Evolutionary conservation across 495 filamentous ascomycete species (phyloP).

Genomic region (Neurospora sp.): DNA sequence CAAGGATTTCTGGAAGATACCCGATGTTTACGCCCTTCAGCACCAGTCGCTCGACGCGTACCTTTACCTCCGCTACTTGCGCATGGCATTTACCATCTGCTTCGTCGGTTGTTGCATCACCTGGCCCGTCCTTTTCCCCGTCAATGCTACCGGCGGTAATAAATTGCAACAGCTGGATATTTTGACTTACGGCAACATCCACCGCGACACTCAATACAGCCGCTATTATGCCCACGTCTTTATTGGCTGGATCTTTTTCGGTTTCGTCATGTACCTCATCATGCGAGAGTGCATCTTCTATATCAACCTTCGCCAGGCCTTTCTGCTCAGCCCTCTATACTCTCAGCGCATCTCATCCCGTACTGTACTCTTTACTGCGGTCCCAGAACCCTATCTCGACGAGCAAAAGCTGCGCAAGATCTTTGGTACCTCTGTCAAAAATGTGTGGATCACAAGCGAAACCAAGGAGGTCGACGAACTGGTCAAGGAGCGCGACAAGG

Average conservation of each 20-base stretch:
- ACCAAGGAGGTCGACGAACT: constrained; percentile 72
- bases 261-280: constrained; percentile 80
- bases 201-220: constrained; percentile 33
- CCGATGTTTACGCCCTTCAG: constrained; percentile 75
- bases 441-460: constrained; percentile 78
- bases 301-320: constrained; percentile 93
- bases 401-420: constrained; percentile 64
- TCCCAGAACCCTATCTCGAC: constrained; percentile 65
- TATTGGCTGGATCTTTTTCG: constrained; percentile 66
- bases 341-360: constrained; percentile 84
- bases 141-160: constrained; percentile 73
- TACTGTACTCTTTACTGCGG: constrained; percentile 85
- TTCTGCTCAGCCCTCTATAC: constrained; percentile 79
- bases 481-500: constrained; percentile 74
- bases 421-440: constrained; percentile 70
- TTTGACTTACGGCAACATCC: constrained; percentile 66
- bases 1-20: constrained; percentile 61
- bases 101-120: constrained; percentile 74
- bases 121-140: constrained; percentile 76
- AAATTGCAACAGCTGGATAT: constrained; percentile 60
- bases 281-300: constrained; percentile 88
- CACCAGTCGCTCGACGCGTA: constrained; percentile 87
- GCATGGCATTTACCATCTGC: constrained; percentile 58
- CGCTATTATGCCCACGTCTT: constrained; percentile 72
- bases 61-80: constrained; percentile 76